Base-by-base conservation (phyloP, 1,139 yeast species). In the Blastobotrys apis region DNA sequence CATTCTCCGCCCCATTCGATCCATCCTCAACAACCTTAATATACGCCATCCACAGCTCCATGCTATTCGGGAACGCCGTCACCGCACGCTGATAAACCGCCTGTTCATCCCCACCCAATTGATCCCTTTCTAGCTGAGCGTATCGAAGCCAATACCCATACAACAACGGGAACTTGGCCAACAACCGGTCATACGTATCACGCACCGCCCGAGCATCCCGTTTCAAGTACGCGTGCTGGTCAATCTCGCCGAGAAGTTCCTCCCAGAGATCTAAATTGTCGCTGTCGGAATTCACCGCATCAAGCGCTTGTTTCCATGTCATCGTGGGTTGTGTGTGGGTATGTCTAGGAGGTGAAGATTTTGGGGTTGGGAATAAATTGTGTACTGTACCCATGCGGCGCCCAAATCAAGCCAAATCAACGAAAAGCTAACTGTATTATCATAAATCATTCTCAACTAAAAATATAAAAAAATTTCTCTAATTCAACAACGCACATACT, bases 141-240 rank as follows among this genome's bases (percentile, higher is more conserved):
- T 75, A 85, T 50, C 80, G 77, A 39, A 84, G 71, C 92, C 97
- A 86, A 61, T 85, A 86, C 41, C 85, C 87, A 56, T 81, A 87
- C 26, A 82, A 63, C 32, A 73, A 67, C 0, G 97, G 97, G 61
- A 73, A 88, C 46, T 75, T 72, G 2, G 64, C 63, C n/a, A 92
- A 67, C 45, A 90, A 66, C 20, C 76, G 72, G 40, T 73, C 73
- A 57, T 78, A 85, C 74, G 47, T 25, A 10, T 33, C 43, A 5
- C 43, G 26, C 32, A 34, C 36, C 30, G 16, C 27, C 3, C 34
- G 31, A 4, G 37, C 15, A 10, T 39, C 43, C 16, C 16, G n/a
- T 12, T 19, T 21, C 21, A 29, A 13, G 25, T 17, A 20, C 13
- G 21, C n/a, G 4, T 62, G 43, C 9, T 52, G 49, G 19, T 67